Conservation (phyloP, 345 rosid species). For the Lumnitzera littorea region DNA sequence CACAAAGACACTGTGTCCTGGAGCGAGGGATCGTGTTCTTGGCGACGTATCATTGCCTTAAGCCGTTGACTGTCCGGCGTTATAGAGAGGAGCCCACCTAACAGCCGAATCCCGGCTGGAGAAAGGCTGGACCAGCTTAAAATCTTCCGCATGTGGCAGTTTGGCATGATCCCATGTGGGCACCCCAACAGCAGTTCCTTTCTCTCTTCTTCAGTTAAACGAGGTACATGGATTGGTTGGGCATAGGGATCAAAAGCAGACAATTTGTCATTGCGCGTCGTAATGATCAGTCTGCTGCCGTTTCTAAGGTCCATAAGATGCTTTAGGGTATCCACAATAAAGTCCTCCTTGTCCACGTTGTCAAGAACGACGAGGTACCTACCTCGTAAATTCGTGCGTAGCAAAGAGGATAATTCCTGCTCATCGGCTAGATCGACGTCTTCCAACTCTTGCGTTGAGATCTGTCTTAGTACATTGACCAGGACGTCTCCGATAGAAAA, state of each 20-base stretch:
- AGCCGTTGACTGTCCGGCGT: not conserved
- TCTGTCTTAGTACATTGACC: constrained; percentile 3
- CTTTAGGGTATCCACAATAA: not conserved
- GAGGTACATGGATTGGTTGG: not conserved
- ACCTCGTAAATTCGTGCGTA: not conserved
- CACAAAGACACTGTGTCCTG: not conserved
- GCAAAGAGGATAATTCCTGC: not conserved
- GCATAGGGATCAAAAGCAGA: not conserved
- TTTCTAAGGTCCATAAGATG: not conserved
- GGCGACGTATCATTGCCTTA: too few relatives aligned
- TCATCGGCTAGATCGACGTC: constrained; percentile 3
- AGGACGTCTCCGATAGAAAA: not conserved
- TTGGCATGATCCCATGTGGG: not conserved
- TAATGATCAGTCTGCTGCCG: constrained; percentile 5
- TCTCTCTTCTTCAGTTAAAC: not conserved
- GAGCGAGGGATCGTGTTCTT: not conserved
- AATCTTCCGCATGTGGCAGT: not conserved
- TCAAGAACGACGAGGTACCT: constrained; percentile 16
- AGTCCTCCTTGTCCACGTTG: fast-evolving
- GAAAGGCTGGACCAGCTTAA: not conserved
- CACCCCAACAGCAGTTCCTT: not conserved
- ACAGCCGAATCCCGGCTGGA: too few relatives aligned
- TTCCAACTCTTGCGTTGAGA: not conserved
- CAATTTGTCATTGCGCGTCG: not conserved
- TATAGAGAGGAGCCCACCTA: not conserved